Evolutionary conservation across 371 early-diverging fungal genomes (phyloP).

Genomic region (Mortierella sp.): DNA sequence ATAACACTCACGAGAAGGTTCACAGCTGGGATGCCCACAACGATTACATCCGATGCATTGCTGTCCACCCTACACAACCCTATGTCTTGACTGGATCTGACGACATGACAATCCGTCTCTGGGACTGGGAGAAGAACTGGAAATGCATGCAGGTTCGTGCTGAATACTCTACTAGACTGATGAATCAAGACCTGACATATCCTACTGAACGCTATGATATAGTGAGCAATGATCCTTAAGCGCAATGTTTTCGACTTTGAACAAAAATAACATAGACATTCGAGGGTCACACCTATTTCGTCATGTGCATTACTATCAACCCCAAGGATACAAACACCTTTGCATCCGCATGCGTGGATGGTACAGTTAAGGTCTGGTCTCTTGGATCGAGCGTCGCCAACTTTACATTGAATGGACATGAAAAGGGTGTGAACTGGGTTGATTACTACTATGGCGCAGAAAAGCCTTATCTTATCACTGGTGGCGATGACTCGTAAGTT

Average conservation of each 20-base stretch:
- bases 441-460: conserved; percentile 97
- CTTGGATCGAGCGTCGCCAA: conserved; percentile 87
- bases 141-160: conserved; percentile 85
- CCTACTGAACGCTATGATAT: too few relatives aligned
- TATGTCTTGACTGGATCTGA: conserved; percentile 96
- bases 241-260: background rate
- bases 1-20: conserved; percentile 98
- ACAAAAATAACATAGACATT: conserved; percentile 70
- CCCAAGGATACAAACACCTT: conserved; percentile 98
- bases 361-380: conserved; percentile 95
- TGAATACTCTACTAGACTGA: too few relatives aligned
- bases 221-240: background rate
- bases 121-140: conserved; percentile 99
- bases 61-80: conserved; percentile 95
- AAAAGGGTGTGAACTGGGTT: conserved; percentile 95
- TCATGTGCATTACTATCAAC: conserved; percentile 96
- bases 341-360: conserved; percentile 94
- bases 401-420: conserved; percentile 96
- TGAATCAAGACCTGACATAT: too few relatives aligned
- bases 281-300: conserved; percentile 98
- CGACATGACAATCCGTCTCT: conserved; percentile 98
- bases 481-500: conserved; percentile 85
- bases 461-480: conserved; percentile 94
- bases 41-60: conserved; percentile 98
- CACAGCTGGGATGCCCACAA: conserved; percentile 97